Evolutionary conservation across 805 yeast species (phyloP), one percentile per base, ranked within the genome.

Genomic region (Teunomyces aglyptinius): DNA sequence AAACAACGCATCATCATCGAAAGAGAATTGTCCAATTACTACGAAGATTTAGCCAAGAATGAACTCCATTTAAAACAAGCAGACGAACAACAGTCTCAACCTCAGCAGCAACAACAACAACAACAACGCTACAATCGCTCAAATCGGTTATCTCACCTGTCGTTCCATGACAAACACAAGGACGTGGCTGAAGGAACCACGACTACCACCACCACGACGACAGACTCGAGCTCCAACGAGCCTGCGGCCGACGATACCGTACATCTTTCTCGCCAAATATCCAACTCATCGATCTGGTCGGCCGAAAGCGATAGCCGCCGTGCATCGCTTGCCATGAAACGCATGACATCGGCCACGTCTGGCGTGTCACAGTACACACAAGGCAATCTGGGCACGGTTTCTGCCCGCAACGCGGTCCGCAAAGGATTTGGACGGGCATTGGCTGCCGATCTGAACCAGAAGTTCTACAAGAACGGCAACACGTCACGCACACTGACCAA

Each of bases 381-480:
- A 7, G 48, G 51, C 32, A 54, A 56, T 33, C 34, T 47, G 7
- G 39, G 39, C 29, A 13, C 36, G 31, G 43, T 55, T 7, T 43
- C 50, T 11, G 43, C 49, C 41, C 46, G 45, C 32, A 34, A 43
- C 27, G 47, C 26, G 3, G 26, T 59, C 15, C 54, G 73, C 24
- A 68, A 67, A 6, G 76, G 76, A 2, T 69, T 72, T 46, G 68
- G 76, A 6, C 58, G 76, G 29, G 77, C 76, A 1, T 60, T 72
- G 31, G 49, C 58, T 8, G 57, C 68, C 3, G 75, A 70, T 38
- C 64, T 54, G 43, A 55, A 60, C 41, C 54, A 58, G 24, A 60
- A 54, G 44, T 55, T 51, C 50, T 56, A 52, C 52, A 56, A 50
- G 48, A 60, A 49, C 46, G 43, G 36, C 28, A 57, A 53, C 41